Base-by-base conservation (phyloP, 1,284 basidiomycete genomes). In the Paramarasmius palmivorus region DNA sequence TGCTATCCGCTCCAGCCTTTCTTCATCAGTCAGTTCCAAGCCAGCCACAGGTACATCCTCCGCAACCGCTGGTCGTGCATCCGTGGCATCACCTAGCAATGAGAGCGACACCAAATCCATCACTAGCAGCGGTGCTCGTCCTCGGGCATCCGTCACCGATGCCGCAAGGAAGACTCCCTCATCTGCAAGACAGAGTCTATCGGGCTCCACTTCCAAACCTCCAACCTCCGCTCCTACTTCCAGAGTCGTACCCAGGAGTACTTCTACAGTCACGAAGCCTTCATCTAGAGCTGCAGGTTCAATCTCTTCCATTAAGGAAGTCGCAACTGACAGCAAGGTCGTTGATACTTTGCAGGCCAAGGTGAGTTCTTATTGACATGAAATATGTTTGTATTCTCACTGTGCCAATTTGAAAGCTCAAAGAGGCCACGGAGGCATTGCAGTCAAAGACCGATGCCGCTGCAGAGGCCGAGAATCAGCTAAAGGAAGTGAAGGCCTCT, bases 251-350 rank as follows among this genome's bases (percentile, higher is more conserved):
- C 59, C 69, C 17, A 70, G 71, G 37, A 64, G 61, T 50, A 62
- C 60, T 19, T 38, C 61, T 19, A 53, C 63, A 35, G 57, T 63
- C 36, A 59, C 65, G 9, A 58, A 67, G 19, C 75, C 72, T 51
- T 59, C 74, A 22, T 64, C 75, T 41, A 75, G 81, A 34, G 68
- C 78, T 20, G 62, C 78, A 23, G 72, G 75, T 14, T 90, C 88
- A 3, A 82, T 90, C 47, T 79, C 86, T 12, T 88, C 88, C 3
- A 83, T 90, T 55, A 79, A 74, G 55, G 89, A 89, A 61, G 73
- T 86, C 10, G 81, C 78, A 58, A 85, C 83, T 59, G 83, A 84
- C 59, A 72, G 66, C n/a, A 80, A 80, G 60, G 75, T 68, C 15
- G 59, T 82, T 22, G 76, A 79, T 51, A 84, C 83, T 50, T 60